Conservation (phyloP, 148 eudicot genomes). For the Rhododendron mucronatum region DNA sequence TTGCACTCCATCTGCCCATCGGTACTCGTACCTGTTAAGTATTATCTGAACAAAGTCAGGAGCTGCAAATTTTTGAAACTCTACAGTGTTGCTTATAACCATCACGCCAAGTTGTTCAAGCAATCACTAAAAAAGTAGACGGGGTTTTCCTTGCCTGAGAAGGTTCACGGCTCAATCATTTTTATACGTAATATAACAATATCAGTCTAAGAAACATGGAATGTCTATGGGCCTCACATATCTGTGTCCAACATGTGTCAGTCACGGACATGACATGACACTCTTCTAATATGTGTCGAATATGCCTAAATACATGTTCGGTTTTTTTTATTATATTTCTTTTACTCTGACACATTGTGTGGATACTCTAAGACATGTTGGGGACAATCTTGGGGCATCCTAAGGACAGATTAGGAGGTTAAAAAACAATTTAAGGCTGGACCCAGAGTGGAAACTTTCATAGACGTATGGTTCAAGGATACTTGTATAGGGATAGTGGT, state of each 20-base stretch:
- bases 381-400: not conserved
- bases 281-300: no score
- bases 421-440: no score
- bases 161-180: not conserved
- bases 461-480: not conserved
- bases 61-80: not conserved
- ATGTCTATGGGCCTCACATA: no score
- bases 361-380: no score
- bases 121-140: not conserved
- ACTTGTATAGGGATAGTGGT: not conserved
- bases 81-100: not conserved
- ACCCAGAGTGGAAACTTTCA: not conserved
- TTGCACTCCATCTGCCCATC: conserved; percentile 98
- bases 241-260: no score
- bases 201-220: no score
- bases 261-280: no score
- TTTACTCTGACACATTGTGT: no score
- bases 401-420: not conserved
- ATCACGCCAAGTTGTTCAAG: not conserved
- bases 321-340: no score
- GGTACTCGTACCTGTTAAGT: conserved; percentile 75
- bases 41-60: conserved; percentile 10
- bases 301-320: no score
- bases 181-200: not conserved
- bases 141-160: not conserved